These are phyloP conservation scores for Symbiodinium natans DNA, from an alignment of 73 alveolate genomes.

Conservation along the genomic window DNA sequence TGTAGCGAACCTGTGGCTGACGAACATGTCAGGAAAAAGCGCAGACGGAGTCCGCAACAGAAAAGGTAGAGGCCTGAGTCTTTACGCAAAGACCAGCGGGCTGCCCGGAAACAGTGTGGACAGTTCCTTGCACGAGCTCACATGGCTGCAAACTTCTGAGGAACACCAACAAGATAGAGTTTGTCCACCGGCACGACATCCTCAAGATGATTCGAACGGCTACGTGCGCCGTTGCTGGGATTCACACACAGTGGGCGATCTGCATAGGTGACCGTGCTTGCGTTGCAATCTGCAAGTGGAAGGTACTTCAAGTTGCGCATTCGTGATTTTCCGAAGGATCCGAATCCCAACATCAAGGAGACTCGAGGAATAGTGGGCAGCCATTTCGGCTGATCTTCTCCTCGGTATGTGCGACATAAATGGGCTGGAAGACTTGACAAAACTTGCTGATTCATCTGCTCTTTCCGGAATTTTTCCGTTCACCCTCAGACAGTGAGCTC, in stretches of 20 bases:
- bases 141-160: background rate
- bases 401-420: too few species aligned
- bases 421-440: too few species aligned
- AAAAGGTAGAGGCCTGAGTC: background rate
- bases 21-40: constrained; percentile 33
- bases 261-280: too few species aligned
- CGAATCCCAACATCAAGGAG: constrained; percentile 65
- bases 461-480: too few species aligned
- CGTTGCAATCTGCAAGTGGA: too few species aligned
- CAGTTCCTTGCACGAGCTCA: background rate
- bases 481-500: too few species aligned
- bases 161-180: constrained; percentile 67
- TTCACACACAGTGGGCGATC: too few species aligned
- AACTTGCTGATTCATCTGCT: too few species aligned
- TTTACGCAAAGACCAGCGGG: background rate
- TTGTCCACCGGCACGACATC: constrained; percentile 80
- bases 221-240: background rate
- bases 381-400: constrained; percentile 73
- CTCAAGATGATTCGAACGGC: constrained; percentile 82
- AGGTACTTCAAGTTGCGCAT: constrained; percentile 87
- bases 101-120: background rate
- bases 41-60: constrained; percentile 60
- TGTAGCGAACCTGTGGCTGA: background rate
- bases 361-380: constrained; percentile 47
- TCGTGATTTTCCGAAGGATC: constrained; percentile 82